Evolutionary conservation across 1,284 basidiomycete species (phyloP), one percentile per base, ranked within the genome.

Genomic region (Moesziomyces globuligerus): DNA sequence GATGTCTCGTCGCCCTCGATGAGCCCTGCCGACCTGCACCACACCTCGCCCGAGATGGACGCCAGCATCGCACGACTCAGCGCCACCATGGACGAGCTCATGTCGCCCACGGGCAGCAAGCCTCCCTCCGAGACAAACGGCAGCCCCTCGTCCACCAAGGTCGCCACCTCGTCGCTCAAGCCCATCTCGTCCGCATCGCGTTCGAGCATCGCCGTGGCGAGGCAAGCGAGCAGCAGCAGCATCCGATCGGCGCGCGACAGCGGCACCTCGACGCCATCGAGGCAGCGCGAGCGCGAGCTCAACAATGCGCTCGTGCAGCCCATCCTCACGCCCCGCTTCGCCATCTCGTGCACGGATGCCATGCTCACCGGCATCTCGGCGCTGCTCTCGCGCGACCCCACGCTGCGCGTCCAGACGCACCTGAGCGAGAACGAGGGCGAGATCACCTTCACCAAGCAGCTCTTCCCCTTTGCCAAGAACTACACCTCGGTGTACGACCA

Each of bases 311-410:
- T 94, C 17, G 91, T 98, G 7, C 90, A 91, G 58, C 94, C 94
- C 0, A 89, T 95, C 78, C 84, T 98, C 41, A 98, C 95, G 0
- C 95, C 95, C 18, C 90, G 94, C 18, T 98, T 98, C 83, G 94
- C 95, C 25, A 91, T 98, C 67, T 89, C 91, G n/a, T 95, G 93
- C 83, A 89, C 93, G 0, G 83, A 86, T 13, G 85, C 87, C n/a
- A 88, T 96, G 34, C 86, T 98, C 43, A 52, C 78, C 1, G 83
- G 84, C 7, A 86, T 98, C 9, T 89, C 90, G 15, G 76, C 86
- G 3, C 84, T 94, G 38, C 72, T 82, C 7, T 75, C 73, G 13
- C 60, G 61, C 39, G 77, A 81, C 51, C 70, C 87, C 13, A 79
- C 84, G 0, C 85, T 98, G 34, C 87, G 87, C 39, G 90, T 97